Conservation (phyloP, 1,284 basidiomycete genomes). For the Fomitopsis palustris region DNA sequence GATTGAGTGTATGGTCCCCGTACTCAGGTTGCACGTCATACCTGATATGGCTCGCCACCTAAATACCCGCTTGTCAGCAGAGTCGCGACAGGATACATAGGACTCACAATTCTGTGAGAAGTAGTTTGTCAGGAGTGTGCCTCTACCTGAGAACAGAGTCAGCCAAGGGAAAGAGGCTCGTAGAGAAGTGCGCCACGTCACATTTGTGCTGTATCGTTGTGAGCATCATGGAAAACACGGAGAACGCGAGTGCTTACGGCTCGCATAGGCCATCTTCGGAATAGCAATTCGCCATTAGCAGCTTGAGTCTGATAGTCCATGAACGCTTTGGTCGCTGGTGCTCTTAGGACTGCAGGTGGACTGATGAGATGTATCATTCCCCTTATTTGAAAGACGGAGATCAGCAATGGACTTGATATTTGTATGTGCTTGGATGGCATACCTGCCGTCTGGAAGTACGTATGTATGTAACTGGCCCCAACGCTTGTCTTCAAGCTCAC, state of each 20-base stretch:
- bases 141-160: conserved; percentile 46
- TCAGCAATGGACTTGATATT: neutral
- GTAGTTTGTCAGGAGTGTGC: conserved; percentile 69
- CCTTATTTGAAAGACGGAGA: conserved; percentile 30
- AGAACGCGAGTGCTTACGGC: conserved; percentile 38
- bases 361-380: conserved; percentile 62
- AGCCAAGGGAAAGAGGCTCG: neutral
- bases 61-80: conserved; percentile 3
- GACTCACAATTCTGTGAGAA: conserved; percentile 77
- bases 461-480: conserved; percentile 20
- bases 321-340: conserved; percentile 51
- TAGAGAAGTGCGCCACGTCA: conserved; percentile 37
- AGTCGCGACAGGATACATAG: neutral
- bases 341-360: conserved; percentile 35
- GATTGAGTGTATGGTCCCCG: neutral
- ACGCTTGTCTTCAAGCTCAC: neutral
- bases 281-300: conserved; percentile 44
- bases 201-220: conserved; percentile 53
- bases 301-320: conserved; percentile 63
- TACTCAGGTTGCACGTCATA: conserved; percentile 21
- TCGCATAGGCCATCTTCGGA: conserved; percentile 67
- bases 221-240: neutral
- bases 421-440: neutral
- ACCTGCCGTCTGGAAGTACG: conserved; percentile 49
- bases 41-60: conserved; percentile 76